Base-by-base conservation (phyloP, 2,329 filamentous ascomycete species). In the Pochonia chlamydosporia region DNA sequence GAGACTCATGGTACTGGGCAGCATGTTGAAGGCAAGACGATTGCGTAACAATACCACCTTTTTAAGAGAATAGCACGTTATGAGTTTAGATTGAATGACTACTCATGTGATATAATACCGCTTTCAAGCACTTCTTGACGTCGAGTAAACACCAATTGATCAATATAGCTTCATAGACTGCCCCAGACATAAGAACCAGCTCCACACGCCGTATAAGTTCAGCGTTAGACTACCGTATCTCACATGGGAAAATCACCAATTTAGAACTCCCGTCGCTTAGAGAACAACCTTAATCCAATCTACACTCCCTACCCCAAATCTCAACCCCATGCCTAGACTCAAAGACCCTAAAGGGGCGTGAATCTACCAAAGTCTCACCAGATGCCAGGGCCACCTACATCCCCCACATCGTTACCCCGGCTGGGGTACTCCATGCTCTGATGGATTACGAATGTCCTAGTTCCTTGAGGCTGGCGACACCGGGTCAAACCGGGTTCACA, bases 21-120 rank as follows among this genome's bases (percentile, higher is more conserved):
- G 39, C 67, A 73, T 48, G 51, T 68, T 4, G 71, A 74, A 54
- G 44, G 61, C 9, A 54, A 53, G 53, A 41, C 11, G 25, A 9
- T 10, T 16, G 30, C 37, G 21, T 46, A 42, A 39, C 16, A 20
- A 39, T 39, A 13, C 13, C 35, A 8, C n/a, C 9, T 35, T 35
- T 35, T 35, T 18, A 28, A 28, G 7, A 28, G 7, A 13, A n/a
- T n/a, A 28, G 26, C 26, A 28, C 7, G 26, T 28, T 13, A 28
- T 28, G n/a, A n/a, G n/a, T 28, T 7, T 28, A 28, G 26, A 28
- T 28, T 28, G 26, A 28, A 13, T 8, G 26, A 28, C 7, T 13
- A 28, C 7, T 28, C 13, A n/a, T 28, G 7, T 28, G 26, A 28
- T 28, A 28, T 13, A 28, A 8, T 28, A 8, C 26, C 7, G 7